Conservation (phyloP, 2,329 filamentous ascomycete species). For the Diaporthe humulicola region DNA sequence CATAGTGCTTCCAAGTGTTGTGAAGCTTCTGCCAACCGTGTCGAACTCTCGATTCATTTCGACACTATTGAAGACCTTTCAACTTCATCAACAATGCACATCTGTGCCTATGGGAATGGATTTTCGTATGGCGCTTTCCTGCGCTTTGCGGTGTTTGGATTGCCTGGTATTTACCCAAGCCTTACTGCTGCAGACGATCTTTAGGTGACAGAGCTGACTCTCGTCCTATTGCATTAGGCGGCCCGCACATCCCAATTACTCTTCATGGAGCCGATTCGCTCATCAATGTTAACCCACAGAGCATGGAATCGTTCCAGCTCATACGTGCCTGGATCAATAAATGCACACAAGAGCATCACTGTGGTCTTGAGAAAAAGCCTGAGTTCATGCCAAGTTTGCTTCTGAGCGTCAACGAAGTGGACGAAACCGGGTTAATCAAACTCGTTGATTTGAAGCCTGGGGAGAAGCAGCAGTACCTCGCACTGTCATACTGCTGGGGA, state of each 20-base stretch:
- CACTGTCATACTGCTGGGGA: background rate
- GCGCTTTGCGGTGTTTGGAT: background rate
- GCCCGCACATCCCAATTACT: background rate
- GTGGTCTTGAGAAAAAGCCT: background rate
- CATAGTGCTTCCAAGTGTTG: too few relatives aligned
- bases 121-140: rapidly evolving
- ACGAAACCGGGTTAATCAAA: background rate
- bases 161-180: background rate
- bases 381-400: background rate
- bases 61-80: too few relatives aligned
- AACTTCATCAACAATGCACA: background rate
- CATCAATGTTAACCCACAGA: background rate
- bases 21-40: background rate
- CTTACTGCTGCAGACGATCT: background rate
- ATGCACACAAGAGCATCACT: background rate
- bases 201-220: background rate
- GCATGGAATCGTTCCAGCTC: background rate
- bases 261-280: background rate
- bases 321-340: background rate
- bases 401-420: background rate
- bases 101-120: background rate
- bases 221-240: background rate
- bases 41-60: background rate
- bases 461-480: background rate
- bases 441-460: background rate